These are phyloP conservation scores for Omphalotus olearius DNA, from an alignment of 1,284 basidiomycete species.

Conservation along the genomic window DNA sequence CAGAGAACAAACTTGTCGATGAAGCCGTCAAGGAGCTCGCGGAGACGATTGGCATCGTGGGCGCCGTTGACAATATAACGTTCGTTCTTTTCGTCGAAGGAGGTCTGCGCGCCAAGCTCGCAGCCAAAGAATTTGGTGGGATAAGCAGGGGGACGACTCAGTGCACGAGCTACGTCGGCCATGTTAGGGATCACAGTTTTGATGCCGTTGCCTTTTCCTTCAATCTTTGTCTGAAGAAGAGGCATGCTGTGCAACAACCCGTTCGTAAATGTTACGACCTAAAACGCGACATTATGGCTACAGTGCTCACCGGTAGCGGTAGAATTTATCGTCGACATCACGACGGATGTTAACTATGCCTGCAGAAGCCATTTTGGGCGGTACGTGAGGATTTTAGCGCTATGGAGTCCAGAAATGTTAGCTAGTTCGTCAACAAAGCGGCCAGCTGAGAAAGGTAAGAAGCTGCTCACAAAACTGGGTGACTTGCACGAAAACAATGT, in stretches of 20 bases:
- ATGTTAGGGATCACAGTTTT: slow-evolving; percentile 99
- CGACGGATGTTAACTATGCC: slow-evolving; percentile 95
- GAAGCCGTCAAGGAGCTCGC: slow-evolving; percentile 94
- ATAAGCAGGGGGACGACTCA: slow-evolving; percentile 93
- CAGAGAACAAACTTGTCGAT: slow-evolving; percentile 99
- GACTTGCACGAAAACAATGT: slow-evolving; percentile 53
- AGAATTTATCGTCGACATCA: slow-evolving; percentile 95
- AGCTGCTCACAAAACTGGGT: slow-evolving; percentile 50
- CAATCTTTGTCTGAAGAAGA: slow-evolving; percentile 91
- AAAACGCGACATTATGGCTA: no score
- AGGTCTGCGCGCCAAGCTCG: slow-evolving; percentile 97
- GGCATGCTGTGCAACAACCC: slow-evolving; percentile 72
- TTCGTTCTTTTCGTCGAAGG: slow-evolving; percentile 95
- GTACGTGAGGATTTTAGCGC: slow-evolving; percentile 45
- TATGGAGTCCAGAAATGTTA: slow-evolving; percentile 22
- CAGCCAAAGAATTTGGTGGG: slow-evolving; percentile 99
- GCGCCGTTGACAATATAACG: slow-evolving; percentile 99
- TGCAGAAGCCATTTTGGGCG: slow-evolving; percentile 81
- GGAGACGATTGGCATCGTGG: slow-evolving; percentile 88
- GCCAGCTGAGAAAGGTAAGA: background rate
- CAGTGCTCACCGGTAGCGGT: slow-evolving; percentile 71
- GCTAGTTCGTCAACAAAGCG: background rate
- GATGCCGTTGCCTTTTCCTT: slow-evolving; percentile 99
- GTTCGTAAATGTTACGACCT: slow-evolving; percentile 7
- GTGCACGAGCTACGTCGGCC: slow-evolving; percentile 94